Evolutionary conservation across 2,329 filamentous ascomycete species (phyloP).

Genomic region (Neurospora sp.): DNA sequence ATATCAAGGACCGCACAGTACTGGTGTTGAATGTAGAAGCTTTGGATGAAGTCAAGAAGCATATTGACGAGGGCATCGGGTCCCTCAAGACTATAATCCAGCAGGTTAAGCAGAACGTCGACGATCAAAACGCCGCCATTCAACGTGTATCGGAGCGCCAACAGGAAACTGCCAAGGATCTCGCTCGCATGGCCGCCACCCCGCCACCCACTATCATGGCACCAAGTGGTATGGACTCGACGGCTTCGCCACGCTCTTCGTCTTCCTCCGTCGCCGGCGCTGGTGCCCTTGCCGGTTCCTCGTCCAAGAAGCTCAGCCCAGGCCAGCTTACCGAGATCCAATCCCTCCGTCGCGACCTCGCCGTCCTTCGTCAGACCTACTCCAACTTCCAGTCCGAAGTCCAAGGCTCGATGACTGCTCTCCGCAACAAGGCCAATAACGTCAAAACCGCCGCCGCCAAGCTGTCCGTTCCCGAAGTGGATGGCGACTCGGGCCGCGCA

Average conservation of each 20-base stretch:
- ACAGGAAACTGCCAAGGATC: conserved; percentile 78
- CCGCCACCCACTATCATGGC: conserved; percentile 28
- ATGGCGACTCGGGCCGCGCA: conserved; percentile 69
- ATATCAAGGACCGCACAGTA: conserved; percentile 91
- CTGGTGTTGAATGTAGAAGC: conserved; percentile 90
- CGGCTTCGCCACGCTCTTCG: conserved; percentile 39
- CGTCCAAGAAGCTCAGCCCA: conserved; percentile 35
- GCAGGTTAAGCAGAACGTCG: conserved; percentile 71
- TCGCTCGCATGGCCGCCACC: conserved; percentile 50
- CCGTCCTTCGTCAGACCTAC: conserved; percentile 86
- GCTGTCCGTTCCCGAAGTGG: conserved; percentile 58
- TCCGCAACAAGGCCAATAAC: conserved; percentile 70
- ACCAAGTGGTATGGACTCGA: conserved; percentile 16
- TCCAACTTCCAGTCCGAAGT: conserved; percentile 84
- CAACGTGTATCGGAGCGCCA: conserved; percentile 85
- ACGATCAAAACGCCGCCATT: conserved; percentile 72
- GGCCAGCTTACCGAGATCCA: conserved; percentile 70
- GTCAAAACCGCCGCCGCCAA: conserved; percentile 70
- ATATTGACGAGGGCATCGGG: conserved; percentile 86
- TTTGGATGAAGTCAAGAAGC: conserved; percentile 89
- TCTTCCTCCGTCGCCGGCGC: conserved; percentile 1
- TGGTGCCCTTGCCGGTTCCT: conserved; percentile 3
- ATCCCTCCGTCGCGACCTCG: conserved; percentile 74
- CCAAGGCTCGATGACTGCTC: conserved; percentile 72
- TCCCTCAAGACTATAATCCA: conserved; percentile 75